Conservation (phyloP, 257 asterid species). For the Jaltomata sinuosa region DNA sequence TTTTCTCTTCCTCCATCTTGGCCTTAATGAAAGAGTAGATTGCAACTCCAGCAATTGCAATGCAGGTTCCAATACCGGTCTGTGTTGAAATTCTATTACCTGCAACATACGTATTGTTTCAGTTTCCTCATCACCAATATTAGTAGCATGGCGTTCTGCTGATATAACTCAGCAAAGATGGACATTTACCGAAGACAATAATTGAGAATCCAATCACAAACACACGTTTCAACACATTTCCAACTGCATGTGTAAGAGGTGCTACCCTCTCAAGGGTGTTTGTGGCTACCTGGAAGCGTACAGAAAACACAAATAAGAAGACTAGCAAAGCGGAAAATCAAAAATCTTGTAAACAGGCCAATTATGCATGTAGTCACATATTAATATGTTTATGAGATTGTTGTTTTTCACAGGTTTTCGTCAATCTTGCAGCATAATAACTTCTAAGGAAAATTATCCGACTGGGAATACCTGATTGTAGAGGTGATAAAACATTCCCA, state of each 20-base stretch:
- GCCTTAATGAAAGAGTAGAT: slow-evolving; percentile 92
- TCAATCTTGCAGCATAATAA: not conserved
- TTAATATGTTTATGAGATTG: not conserved
- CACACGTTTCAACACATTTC: slow-evolving; percentile 97
- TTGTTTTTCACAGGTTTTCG: not conserved
- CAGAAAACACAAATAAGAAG: not conserved
- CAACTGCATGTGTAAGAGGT: slow-evolving; percentile 97
- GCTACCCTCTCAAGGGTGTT: slow-evolving; percentile 99
- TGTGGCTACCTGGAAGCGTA: slow-evolving; percentile 65
- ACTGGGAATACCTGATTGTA: slow-evolving; percentile 81
- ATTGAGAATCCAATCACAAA: slow-evolving; percentile 97
- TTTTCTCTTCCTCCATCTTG: slow-evolving; percentile 94
- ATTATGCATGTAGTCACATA: not conserved
- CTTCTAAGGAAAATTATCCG: not conserved
- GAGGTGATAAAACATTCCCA: slow-evolving; percentile 97
- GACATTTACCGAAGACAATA: slow-evolving; percentile 60
- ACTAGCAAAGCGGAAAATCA: not conserved
- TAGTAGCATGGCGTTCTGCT: not conserved
- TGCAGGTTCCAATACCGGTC: slow-evolving; percentile 87
- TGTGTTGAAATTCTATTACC: slow-evolving; percentile 91
- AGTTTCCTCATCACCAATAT: not conserved
- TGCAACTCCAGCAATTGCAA: slow-evolving; percentile 98
- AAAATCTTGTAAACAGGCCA: not conserved
- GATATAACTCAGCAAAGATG: not conserved
- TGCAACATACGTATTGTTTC: slow-evolving; percentile 16